Base-by-base conservation (phyloP, 306 rosid species). In the Myrica gale region DNA sequence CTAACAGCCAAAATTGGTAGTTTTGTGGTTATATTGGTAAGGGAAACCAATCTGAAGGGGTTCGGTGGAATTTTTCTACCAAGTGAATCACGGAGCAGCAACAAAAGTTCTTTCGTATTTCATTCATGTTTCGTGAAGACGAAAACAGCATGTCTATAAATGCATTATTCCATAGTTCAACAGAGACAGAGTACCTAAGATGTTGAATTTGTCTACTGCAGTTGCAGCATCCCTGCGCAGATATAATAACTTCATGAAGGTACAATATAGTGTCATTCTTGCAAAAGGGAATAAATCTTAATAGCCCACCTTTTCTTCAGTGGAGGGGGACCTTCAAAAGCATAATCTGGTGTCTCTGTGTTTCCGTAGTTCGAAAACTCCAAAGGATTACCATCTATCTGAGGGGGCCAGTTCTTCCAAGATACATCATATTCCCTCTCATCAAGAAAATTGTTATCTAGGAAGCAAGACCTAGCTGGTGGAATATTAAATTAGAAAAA, bases 211-310 rank as follows among this genome's bases (percentile, higher is more conserved):
- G 81, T 89, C 79, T 87, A 56, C 78, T 75, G 72, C 77, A 68
- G 76, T 74, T 47, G 84, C 63, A 52, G 88, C 82, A 82, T 78
- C 74, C 88, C 98, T 94, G 83, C 76, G 76, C 69, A 76, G 58
- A 74, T 62, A 76, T 53, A 82, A 57, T 73, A 75, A 81, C 20
- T 46, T 75, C 76, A 82, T 77, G 54, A 76, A 69, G 77, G 80
- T 9, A 72, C 17, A 54, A 26, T 11, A 69, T 57, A 70, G 48
- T 78, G 55, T 53, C 69, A 57, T 69, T 73, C 26, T 37, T 45
- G 69, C 65, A 86, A 68, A 70, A n/a, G 58, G 57, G 45, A 9
- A 1, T 71, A 23, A 15, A 68, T 51, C 67, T 51, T 66, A 56
- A 53, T 68, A 56, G 68, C 82, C 54, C 63, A 90, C 84, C 89